These are phyloP conservation scores for Neurospora sp. DNA, from an alignment of 495 filamentous ascomycete species.

Conservation along the genomic window DNA sequence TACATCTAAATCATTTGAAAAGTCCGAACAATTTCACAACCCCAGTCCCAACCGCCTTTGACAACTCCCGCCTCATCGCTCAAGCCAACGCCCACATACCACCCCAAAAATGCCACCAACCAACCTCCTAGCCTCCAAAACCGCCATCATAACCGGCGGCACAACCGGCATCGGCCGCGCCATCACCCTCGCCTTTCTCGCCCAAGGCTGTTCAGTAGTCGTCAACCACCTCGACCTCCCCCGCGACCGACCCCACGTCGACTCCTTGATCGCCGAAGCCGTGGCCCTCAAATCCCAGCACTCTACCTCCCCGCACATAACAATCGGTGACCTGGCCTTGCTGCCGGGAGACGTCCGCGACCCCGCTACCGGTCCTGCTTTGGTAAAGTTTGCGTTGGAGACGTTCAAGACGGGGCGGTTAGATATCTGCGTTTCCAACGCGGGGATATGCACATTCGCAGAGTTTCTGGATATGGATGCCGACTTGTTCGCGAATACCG, in stretches of 20 bases:
- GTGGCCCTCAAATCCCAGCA: conserved; percentile 21
- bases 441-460: conserved; percentile 74
- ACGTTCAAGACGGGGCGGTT: conserved; percentile 45
- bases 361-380: conserved; percentile 47
- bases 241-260: conserved; percentile 42
- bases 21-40: background rate
- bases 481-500: conserved; percentile 52
- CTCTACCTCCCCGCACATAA: background rate
- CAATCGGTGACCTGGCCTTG: conserved; percentile 39
- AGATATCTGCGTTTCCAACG: conserved; percentile 82
- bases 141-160: conserved; percentile 67
- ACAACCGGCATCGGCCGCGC: conserved; percentile 70
- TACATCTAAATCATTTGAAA: background rate
- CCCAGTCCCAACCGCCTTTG: background rate
- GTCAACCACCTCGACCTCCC: conserved; percentile 60
- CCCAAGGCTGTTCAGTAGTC: conserved; percentile 57
- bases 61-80: background rate
- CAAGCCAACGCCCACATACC: background rate
- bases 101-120: conserved; percentile 24
- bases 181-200: conserved; percentile 60
- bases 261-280: conserved; percentile 44
- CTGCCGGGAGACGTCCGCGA: conserved; percentile 58
- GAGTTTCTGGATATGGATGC: conserved; percentile 65
- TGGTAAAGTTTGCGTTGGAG: conserved; percentile 48
- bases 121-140: conserved; percentile 55